Evolutionary conservation across 2,329 filamentous ascomycete species (phyloP).

Genomic region (Coniochaeta sp.): DNA sequence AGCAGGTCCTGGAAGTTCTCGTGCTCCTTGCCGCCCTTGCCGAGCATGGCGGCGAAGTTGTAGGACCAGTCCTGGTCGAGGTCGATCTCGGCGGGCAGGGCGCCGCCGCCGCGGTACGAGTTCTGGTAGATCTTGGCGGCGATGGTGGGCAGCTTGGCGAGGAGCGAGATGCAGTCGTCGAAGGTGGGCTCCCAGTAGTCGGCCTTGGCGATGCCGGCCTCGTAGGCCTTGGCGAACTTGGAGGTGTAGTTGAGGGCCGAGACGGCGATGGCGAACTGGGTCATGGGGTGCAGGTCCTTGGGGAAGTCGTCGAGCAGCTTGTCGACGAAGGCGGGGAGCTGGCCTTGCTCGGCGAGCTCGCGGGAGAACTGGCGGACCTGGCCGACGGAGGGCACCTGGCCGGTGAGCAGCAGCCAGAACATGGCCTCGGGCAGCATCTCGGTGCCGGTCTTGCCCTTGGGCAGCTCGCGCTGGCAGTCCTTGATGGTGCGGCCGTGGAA

Average conservation of each 20-base stretch:
- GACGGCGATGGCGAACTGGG: conserved; percentile 90
- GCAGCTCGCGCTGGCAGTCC: conserved; percentile 88
- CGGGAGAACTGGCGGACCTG: conserved; percentile 80
- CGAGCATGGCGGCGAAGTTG: conserved; percentile 96
- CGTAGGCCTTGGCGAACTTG: conserved; percentile 89
- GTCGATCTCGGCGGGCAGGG: conserved; percentile 71
- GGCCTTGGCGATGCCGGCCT: conserved; percentile 82
- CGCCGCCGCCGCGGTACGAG: conserved; percentile 66
- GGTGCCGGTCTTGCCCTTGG: conserved; percentile 84
- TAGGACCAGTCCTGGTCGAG: conserved; percentile 91
- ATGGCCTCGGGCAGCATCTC: conserved; percentile 99
- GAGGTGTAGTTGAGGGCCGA: conserved; percentile 94
- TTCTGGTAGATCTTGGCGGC: conserved; percentile 98
- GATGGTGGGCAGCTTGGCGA: conserved; percentile 94
- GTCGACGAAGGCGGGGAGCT: conserved; percentile 74
- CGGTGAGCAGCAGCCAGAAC: conserved; percentile 98
- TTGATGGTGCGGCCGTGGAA: conserved; percentile 98
- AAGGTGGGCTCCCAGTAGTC: conserved; percentile 99
- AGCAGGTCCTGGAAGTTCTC: conserved; percentile 94
- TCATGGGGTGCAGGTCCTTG: conserved; percentile 92
- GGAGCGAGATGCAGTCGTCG: conserved; percentile 85
- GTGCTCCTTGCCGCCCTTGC: conserved; percentile 80
- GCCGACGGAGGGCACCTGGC: conserved; percentile 73
- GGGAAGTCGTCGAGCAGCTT: conserved; percentile 89
- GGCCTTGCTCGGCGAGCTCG: conserved; percentile 79